phyloP scores from a whole-genome alignment of 768 basidiomycete genomes.

The Gautieria morchelliformis region DNA sequence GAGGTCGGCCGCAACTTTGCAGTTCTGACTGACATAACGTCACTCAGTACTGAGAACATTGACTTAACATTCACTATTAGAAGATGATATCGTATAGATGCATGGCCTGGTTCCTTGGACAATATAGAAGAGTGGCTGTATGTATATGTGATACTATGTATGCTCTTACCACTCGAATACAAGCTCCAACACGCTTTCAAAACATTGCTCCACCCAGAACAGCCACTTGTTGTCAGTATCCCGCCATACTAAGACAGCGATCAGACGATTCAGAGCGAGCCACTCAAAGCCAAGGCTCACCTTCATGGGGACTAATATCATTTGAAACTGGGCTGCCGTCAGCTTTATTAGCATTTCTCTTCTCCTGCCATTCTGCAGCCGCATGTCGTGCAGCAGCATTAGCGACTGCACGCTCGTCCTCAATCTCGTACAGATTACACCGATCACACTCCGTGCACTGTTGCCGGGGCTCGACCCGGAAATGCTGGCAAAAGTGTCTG shows the following conservation, averaged over 20 bases:
- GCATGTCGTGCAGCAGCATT: not conserved
- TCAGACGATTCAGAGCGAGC: not conserved
- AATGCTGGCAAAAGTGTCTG: slow-evolving; percentile 12
- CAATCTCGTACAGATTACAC: not conserved
- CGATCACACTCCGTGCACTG: not conserved
- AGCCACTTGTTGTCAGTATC: not conserved
- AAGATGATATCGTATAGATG: too few relatives aligned
- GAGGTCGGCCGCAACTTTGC: not conserved
- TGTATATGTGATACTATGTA: not conserved
- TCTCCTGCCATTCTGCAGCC: not conserved
- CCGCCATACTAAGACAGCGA: not conserved
- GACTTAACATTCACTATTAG: too few relatives aligned
- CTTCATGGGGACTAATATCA: not conserved
- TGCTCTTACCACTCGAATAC: not conserved
- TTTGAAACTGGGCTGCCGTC: not conserved
- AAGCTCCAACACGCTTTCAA: not conserved
- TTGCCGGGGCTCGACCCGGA: not conserved
- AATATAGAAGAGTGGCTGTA: too few relatives aligned
- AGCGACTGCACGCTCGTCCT: not conserved
- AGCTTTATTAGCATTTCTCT: not conserved
- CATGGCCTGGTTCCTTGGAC: too few relatives aligned
- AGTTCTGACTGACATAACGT: not conserved
- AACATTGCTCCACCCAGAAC: not conserved
- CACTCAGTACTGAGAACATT: too few relatives aligned
- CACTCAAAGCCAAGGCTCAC: not conserved